Evolutionary conservation across 1,284 basidiomycete species (phyloP).

Genomic region (Ceratobasidium sp.): DNA sequence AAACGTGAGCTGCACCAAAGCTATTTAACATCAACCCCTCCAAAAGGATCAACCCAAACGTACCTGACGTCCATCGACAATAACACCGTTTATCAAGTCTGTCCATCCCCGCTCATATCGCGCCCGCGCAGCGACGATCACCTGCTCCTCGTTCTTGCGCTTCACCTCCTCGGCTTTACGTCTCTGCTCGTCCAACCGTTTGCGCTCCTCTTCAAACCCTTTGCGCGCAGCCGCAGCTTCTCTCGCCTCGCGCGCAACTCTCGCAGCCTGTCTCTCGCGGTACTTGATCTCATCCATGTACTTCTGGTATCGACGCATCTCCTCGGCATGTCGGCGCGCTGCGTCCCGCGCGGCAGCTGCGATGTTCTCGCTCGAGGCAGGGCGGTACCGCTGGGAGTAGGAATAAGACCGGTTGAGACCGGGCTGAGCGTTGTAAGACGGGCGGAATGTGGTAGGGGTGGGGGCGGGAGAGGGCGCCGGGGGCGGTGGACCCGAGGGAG

Average conservation of each 20-base stretch:
- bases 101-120: slow-evolving; percentile 48
- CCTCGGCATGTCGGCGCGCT: slow-evolving; percentile 34
- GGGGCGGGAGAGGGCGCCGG: slow-evolving; percentile 9
- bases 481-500: slow-evolving; percentile 10
- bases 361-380: slow-evolving; percentile 22
- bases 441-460: slow-evolving; percentile 2
- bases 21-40: not conserved
- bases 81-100: slow-evolving; percentile 40
- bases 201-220: slow-evolving; percentile 40
- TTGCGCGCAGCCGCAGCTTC: slow-evolving; percentile 39
- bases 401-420: not conserved
- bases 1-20: slow-evolving; percentile 56
- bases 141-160: slow-evolving; percentile 36
- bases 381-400: slow-evolving; percentile 20
- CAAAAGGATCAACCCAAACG: not conserved
- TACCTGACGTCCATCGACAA: slow-evolving; percentile 33
- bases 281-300: slow-evolving; percentile 44
- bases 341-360: slow-evolving; percentile 2
- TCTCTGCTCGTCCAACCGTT: slow-evolving; percentile 27
- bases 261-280: slow-evolving; percentile 39
- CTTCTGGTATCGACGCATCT: slow-evolving; percentile 34
- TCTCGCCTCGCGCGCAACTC: slow-evolving; percentile 32
- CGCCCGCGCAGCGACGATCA: slow-evolving; percentile 46
- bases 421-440: not conserved
- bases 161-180: slow-evolving; percentile 23